Evolutionary conservation across 768 basidiomycete species (phyloP), one percentile per base, ranked within the genome.

Genomic region (Suillus sp.): DNA sequence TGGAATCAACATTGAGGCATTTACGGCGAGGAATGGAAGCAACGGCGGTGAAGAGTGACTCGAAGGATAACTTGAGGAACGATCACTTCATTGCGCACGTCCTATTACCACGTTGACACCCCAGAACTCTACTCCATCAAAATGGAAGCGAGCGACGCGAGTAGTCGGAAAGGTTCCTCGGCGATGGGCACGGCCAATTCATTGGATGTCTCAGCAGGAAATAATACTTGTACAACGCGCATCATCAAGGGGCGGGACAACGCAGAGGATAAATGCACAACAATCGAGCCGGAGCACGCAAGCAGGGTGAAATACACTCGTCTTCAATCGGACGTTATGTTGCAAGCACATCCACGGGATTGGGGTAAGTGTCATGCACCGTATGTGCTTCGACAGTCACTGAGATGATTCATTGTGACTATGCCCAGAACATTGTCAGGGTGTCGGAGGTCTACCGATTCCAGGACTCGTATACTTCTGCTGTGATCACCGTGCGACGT

Each of bases 11-110:
- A 37, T 55, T 25, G 10, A 40, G 56, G 56, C 18, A 27, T 27
- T 57, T 10, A 20, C 27, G 56, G 10, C 37, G 56, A 27, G 27
- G 25, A 57, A 57, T 57, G 56, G 56, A 57, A 57, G 56, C 25
- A 25, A 20, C 38, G 38, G 38, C 27, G 38, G 20, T 11, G 56
- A 57, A 40, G 38, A 27, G 25, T 27, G 18, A 38, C 22, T 48
- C 25, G 48, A 30, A 48, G 48, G 10, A 57, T 38, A 40, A 20
- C 25, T 37, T 37, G 35, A 16, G 35, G 54, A 25, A 37, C 16
- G 6, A 32, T 51, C 50, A 20, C 50, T 51, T 56, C 37, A 56
- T 38, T 18, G 25, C 6, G 37, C n/a, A 38, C 37, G 55, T 56
- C 25, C 22, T 40, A 38, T 25, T 16, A 25, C 55, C 55, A 56